phyloP scores from a whole-genome alignment of 257 asterid genomes.

The Paulownia fortunei region DNA sequence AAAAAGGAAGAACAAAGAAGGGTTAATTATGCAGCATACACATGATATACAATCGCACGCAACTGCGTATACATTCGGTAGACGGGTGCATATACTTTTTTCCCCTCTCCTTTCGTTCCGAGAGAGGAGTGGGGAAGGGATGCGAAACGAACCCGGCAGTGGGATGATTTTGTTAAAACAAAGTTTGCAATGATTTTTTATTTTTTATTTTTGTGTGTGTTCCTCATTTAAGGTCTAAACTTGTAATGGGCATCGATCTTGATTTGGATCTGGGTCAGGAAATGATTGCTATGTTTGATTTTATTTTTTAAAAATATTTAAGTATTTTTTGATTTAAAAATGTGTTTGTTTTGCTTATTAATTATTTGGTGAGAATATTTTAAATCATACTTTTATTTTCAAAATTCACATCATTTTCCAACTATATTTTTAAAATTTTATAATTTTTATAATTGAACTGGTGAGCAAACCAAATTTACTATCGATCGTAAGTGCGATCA shows the following conservation, averaged over 20 bases:
- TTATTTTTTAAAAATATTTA: no score
- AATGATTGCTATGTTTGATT: not conserved
- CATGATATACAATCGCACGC: conserved; percentile 8
- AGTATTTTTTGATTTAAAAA: no score
- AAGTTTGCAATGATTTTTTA: not conserved
- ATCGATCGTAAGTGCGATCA: no score
- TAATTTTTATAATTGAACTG: no score
- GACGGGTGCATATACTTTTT: not conserved
- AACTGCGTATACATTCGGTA: conserved; percentile 8
- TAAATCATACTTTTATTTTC: no score
- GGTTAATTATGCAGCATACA: conserved; percentile 17
- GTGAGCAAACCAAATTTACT: no score
- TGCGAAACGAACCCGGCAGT: not conserved
- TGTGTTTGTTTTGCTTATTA: no score
- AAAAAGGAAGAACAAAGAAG: not conserved
- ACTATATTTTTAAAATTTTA: no score
- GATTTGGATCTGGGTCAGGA: conserved; percentile 16
- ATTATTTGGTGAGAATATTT: no score
- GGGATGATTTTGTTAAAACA: not conserved
- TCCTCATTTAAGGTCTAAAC: conserved; percentile 4
- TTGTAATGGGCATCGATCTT: conserved; percentile 18
- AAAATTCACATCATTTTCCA: no score
- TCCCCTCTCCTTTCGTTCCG: conserved; percentile 12
- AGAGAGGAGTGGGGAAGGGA: conserved; percentile 19
- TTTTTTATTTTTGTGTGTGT: not conserved